Evolutionary conservation across 2,329 filamentous ascomycete genomes (phyloP).

Genomic region (Davidsoniella virescens): DNA sequence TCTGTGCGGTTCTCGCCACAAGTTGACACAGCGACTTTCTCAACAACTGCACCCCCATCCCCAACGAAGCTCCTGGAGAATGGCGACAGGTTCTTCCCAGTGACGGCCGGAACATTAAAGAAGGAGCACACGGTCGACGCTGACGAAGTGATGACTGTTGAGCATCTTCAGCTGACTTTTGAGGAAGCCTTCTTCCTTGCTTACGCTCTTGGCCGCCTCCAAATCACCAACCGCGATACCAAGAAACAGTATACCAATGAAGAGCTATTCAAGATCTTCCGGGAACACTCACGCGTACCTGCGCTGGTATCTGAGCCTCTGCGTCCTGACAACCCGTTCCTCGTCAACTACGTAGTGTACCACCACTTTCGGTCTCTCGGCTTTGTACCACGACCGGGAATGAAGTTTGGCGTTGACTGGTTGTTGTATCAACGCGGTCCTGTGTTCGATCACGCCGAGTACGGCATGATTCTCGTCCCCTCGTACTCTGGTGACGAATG

Average conservation of each 20-base stretch:
- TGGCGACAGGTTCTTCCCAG: constrained; percentile 13
- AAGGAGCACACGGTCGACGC: constrained; percentile 5
- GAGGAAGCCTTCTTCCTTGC: constrained; percentile 86
- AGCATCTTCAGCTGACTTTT: constrained; percentile 80
- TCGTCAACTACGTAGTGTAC: constrained; percentile 77
- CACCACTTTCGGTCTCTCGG: constrained; percentile 92
- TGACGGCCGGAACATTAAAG: constrained; percentile 12
- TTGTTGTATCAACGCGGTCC: constrained; percentile 87
- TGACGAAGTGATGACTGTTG: constrained; percentile 33
- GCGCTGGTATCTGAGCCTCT: constrained; percentile 27
- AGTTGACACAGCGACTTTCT: constrained; percentile 47
- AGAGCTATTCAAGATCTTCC: constrained; percentile 49
- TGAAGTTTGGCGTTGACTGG: constrained; percentile 92
- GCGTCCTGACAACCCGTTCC: constrained; percentile 64
- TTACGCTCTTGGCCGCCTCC: constrained; percentile 63
- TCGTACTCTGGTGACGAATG: constrained; percentile 64
- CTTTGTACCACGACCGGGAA: constrained; percentile 81
- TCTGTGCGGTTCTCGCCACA: constrained; percentile 55
- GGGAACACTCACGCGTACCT: constrained; percentile 54
- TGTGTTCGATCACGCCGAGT: constrained; percentile 89
- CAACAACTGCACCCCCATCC: constrained; percentile 34
- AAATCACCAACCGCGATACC: constrained; percentile 37
- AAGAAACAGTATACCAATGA: constrained; percentile 31
- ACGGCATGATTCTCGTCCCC: constrained; percentile 70
- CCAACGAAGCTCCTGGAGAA: constrained; percentile 21